Evolutionary conservation across 768 basidiomycete genomes (phyloP).

Genomic region (Neoboletus brunneissimus): DNA sequence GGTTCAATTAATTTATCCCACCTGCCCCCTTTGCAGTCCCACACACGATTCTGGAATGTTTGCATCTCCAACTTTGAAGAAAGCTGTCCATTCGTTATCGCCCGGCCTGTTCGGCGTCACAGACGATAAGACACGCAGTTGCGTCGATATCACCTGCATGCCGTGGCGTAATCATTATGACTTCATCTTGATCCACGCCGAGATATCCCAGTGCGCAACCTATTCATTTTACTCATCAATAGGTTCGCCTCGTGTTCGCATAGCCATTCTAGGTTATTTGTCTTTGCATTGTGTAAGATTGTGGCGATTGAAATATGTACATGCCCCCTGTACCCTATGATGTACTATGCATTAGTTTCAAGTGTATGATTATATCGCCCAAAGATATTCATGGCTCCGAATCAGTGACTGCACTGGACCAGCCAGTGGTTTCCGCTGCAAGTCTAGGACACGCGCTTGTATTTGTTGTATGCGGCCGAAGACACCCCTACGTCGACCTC

Average conservation of each 20-base stretch:
- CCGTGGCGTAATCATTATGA: slow-evolving; percentile 4
- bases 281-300: slow-evolving; percentile 6
- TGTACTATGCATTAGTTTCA: slow-evolving; percentile 20
- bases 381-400: background rate
- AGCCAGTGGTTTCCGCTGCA: background rate
- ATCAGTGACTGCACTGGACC: slow-evolving; percentile 3
- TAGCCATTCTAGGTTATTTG: slow-evolving; percentile 2
- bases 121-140: slow-evolving; percentile 5
- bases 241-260: slow-evolving; percentile 4
- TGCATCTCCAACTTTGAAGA: background rate
- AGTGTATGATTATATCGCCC: slow-evolving; percentile 8
- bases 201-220: slow-evolving; percentile 25
- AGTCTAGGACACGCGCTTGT: slow-evolving; percentile 29
- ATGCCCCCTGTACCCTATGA: slow-evolving; percentile 3
- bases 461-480: slow-evolving; percentile 30
- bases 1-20: slow-evolving; percentile 61
- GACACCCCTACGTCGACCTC: slow-evolving; percentile 33
- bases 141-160: slow-evolving; percentile 11
- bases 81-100: slow-evolving; percentile 7
- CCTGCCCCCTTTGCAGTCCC: background rate
- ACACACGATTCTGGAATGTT: slow-evolving; percentile 6
- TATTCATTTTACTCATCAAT: slow-evolving; percentile 10
- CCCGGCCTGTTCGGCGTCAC: background rate
- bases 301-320: background rate
- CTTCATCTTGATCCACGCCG: slow-evolving; percentile 2